Base-by-base conservation (phyloP, 495 filamentous ascomycete genomes). In the Acidiella bohemica region DNA sequence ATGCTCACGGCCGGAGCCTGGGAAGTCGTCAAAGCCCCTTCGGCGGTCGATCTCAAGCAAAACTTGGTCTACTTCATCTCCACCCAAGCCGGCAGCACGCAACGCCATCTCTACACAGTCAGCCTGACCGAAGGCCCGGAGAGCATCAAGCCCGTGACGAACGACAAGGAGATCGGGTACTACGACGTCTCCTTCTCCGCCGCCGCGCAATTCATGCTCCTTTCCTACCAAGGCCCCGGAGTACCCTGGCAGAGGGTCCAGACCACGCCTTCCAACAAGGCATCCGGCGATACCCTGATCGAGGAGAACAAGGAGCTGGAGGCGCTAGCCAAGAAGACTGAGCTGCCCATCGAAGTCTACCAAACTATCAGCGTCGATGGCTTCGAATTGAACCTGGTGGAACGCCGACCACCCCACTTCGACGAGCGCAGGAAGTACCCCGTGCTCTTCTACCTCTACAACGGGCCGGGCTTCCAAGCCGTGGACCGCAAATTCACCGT, bases 161-260 rank as follows among this genome's bases (percentile, higher is more conserved):
- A 94, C 54, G 78, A 67, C 2, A 73, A 65, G n/a, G 67, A 75
- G 30, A 76, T 87, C 22, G 84, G 80, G n/a, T 92, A 80, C 56
- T 93, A 85, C 56, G 67, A 66, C 19, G 75, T 77, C n/a, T 90
- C 82, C 0, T 95, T 94, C 61, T 95, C 87, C 7, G 71, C 72
- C 21, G 73, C 76, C 11, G 70, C 78, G 18, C 81, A 84, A 14
- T 96, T 87, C 55, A 83, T 76, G 9, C 61, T 97, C 18, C 62
- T 96, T 16, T 74, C 74, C 30, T 93, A 94, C 56, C 61, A 75
- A 32, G 90, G 90, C 4, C 92, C 90, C 1, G 70, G 71, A 12
- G 80, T 96, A 32, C 90, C 90, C 0, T 92, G 81, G 75, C 90
- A 97, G 60, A 82, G 87, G 51, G 73, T 97, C 21, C 71, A 93